A percentile compares a stretch with the other conserved stretches of the same genome.
These are phyloP conservation scores for Oldenlandia corymbosa DNA, from an alignment of 257 asterid genomes.

Conservation along the genomic window DNA sequence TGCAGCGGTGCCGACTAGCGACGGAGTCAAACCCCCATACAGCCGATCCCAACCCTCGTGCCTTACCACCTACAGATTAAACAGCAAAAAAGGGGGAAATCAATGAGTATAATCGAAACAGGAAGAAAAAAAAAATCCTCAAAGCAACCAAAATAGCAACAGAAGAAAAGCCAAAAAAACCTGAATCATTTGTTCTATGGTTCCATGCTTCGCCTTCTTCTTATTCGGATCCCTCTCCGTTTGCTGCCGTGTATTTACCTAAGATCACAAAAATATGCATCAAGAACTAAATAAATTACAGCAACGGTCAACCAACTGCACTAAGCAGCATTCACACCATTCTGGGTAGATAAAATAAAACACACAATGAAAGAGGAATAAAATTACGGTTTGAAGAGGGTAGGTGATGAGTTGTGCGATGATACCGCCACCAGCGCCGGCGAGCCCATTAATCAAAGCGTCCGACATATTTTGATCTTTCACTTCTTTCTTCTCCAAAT, in stretches of 20 bases:
- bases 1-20: conserved; percentile 86
- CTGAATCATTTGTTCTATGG: conserved; percentile 67
- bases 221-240: conserved; percentile 75
- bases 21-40: conserved; percentile 85
- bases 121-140: not conserved
- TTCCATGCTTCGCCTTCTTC: conserved; percentile 53
- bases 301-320: not conserved
- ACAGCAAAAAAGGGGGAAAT: not conserved
- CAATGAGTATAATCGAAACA: no score
- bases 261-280: conserved; percentile 3
- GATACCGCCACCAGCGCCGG: conserved; percentile 98
- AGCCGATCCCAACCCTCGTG: conserved; percentile 92
- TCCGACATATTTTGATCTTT: conserved; percentile 50
- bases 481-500: not conserved
- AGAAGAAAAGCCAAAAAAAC: no score
- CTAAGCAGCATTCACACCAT: not conserved
- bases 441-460: conserved; percentile 92
- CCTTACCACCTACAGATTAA: conserved; percentile 56
- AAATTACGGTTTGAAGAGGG: conserved; percentile 80
- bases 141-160: conserved; percentile 7
- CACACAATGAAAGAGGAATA: not conserved
- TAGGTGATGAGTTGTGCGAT: conserved; percentile 92
- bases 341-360: not conserved
- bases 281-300: not conserved
- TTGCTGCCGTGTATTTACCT: conserved; percentile 95